Conservation (phyloP, 2,329 filamentous ascomycete species). For the Cladorrhinum sp. region DNA sequence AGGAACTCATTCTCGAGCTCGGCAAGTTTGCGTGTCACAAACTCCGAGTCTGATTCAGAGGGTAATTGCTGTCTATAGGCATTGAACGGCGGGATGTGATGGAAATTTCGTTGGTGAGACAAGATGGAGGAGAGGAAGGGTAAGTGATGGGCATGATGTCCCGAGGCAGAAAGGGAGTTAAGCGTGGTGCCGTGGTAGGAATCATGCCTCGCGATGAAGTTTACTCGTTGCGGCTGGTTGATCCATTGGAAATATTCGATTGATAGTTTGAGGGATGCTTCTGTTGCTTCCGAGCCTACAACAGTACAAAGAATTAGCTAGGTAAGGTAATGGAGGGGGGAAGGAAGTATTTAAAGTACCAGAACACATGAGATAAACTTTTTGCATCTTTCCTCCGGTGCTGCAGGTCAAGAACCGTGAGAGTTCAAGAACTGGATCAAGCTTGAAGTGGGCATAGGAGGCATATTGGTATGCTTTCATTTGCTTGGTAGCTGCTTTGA, state of each 20-base stretch:
- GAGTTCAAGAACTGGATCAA: conserved; percentile 48
- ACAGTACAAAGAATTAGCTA: no score
- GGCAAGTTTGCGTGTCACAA: conserved; percentile 54
- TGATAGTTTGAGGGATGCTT: conserved; percentile 65
- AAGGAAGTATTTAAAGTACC: conserved; percentile 21
- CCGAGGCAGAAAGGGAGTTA: conserved; percentile 57
- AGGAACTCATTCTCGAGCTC: conserved; percentile 64
- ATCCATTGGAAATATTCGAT: conserved; percentile 62
- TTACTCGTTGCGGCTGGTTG: conserved; percentile 49
- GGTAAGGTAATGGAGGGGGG: neutral
- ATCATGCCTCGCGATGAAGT: conserved; percentile 62
- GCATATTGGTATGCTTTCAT: conserved; percentile 30
- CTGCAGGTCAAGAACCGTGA: conserved; percentile 39
- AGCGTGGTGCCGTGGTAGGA: conserved; percentile 68
- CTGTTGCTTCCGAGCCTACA: conserved; percentile 64
- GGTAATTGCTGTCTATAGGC: conserved; percentile 54
- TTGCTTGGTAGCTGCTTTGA: conserved; percentile 57
- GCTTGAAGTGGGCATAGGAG: conserved; percentile 50
- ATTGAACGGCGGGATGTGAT: conserved; percentile 61
- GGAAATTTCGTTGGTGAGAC: conserved; percentile 39
- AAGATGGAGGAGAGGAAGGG: conserved; percentile 59
- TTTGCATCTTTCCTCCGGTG: conserved; percentile 36
- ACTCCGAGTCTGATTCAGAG: conserved; percentile 51
- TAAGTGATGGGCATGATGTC: conserved; percentile 56
- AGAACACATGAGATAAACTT: conserved; percentile 38